Evolutionary conservation across 2,329 filamentous ascomycete genomes (phyloP), one percentile per base, ranked within the genome.

Genomic region (Fusarium sp.): DNA sequence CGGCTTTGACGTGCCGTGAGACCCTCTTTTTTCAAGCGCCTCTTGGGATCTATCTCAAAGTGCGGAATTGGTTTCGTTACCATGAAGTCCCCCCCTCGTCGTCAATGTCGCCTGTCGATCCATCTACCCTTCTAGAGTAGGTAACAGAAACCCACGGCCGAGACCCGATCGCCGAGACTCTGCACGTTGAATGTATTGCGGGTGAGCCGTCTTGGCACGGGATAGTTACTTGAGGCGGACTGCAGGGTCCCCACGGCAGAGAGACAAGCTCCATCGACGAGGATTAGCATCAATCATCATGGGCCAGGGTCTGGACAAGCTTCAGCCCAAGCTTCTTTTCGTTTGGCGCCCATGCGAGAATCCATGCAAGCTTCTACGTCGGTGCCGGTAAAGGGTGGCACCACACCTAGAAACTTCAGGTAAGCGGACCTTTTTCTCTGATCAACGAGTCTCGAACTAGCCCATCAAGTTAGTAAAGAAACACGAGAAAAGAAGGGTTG

Each of bases 141-240:
- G 34, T 50, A 50, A 56, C 27, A 37, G 18, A 32, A 50, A 67
- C 52, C 70, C 48, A 60, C 52, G 65, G 61, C 52, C 52, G 35
- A 66, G 63, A 60, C 18, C 30, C 32, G 73, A 77, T 77, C 70
- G 73, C 71, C 73, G 69, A 77, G 73, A 67, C 58, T 72, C 52
- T 63, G 39, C 45, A 57, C 35, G 50, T 66, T 64, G 58, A 60
- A 60, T 56, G 54, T 30, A 62, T 61, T 72, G 73, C 67, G 58
- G 67, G 60, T 64, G 70, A 64, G 71, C 74, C 72, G 74, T 50
- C 76, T 78, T 78, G 76, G 76, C 76, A 68, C 37, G 27, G 54
- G 63, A 72, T 50, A 30, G 27, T 30, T 30, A 23, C 41, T 43
- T 43, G 41, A 43, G 41, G 41, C 41, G 37, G 41, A 43, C 41